Percentiles rank a stretch among this genome's conserved stretches.
Conservation (phyloP, 106 monocot species). For the Chionographis japonica region DNA sequence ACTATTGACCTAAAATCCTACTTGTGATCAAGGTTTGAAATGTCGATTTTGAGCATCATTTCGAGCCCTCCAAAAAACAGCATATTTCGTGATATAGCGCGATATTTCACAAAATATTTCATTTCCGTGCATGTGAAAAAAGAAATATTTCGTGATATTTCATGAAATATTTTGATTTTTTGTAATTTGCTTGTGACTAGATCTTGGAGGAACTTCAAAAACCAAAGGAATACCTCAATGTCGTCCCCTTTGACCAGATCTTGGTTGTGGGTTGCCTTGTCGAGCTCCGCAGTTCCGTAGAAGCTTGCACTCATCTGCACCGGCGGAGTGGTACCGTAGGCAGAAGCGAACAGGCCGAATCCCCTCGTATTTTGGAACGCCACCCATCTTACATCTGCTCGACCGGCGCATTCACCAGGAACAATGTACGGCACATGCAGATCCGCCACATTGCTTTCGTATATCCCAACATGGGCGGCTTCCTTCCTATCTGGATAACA, state of each 20-base stretch:
- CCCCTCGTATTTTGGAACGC: conserved; percentile 48
- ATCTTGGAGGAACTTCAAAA: no score
- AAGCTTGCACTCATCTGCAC: conserved; percentile 97
- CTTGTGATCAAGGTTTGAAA: no score
- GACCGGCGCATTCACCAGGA: conserved; percentile 73
- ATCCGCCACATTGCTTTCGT: conserved; percentile 60
- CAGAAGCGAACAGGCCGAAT: conserved; percentile 72
- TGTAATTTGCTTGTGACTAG: no score
- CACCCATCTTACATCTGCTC: conserved; percentile 90
- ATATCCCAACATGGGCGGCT: conserved; percentile 75
- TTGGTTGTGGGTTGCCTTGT: conserved; percentile 73
- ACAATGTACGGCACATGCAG: conserved; percentile 88
- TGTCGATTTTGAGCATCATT: no score
- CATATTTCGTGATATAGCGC: no score
- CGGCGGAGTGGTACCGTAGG: conserved; percentile 57
- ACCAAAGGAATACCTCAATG: conserved; percentile 60
- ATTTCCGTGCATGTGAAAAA: no score
- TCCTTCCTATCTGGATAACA: conserved; percentile 96
- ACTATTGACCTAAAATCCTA: no score
- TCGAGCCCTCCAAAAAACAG: no score
- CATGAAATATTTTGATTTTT: no score
- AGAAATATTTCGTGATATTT: no score
- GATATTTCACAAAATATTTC: no score
- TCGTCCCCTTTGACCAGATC: conserved; percentile 69
- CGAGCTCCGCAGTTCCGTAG: conserved; percentile 70